A percentile compares a stretch with the other conserved stretches of the same genome.
Evolutionary conservation across 2,329 filamentous ascomycete genomes (phyloP).

Genomic region (Pezicula carpinea): DNA sequence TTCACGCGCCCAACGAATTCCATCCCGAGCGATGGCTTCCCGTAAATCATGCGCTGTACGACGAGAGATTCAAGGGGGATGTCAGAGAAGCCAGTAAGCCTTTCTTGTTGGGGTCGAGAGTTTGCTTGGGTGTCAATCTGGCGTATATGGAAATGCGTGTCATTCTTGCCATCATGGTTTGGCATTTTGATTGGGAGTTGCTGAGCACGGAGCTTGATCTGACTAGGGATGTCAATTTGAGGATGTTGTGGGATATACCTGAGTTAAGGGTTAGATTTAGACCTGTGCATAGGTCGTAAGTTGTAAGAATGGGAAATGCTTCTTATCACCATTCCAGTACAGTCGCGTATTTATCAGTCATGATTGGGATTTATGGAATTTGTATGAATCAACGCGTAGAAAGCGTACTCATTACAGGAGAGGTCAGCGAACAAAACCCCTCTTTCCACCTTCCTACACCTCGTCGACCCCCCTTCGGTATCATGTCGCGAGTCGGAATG

Average conservation of each 20-base stretch:
- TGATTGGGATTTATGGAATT: too few relatives aligned
- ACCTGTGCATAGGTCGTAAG: too few relatives aligned
- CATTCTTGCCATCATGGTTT: neutral
- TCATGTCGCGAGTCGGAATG: too few relatives aligned
- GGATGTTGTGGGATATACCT: constrained; percentile 10
- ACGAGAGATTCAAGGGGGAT: constrained; percentile 14
- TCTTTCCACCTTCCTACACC: too few relatives aligned
- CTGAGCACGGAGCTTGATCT: neutral
- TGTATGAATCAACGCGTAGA: too few relatives aligned
- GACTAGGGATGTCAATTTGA: neutral
- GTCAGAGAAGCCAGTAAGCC: constrained; percentile 14
- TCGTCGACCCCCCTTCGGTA: too few relatives aligned
- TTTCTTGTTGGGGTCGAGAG: constrained; percentile 5
- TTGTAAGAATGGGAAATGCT: too few relatives aligned
- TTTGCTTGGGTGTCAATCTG: constrained; percentile 2
- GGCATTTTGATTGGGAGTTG: neutral
- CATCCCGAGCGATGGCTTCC: constrained; percentile 35
- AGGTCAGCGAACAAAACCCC: too few relatives aligned
- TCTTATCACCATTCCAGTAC: too few relatives aligned
- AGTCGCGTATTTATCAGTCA: too few relatives aligned
- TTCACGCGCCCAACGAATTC: constrained; percentile 20
- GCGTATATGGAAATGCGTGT: neutral
- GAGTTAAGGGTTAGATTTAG: constrained; percentile 70
- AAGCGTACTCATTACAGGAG: too few relatives aligned
- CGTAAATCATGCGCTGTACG: neutral